Evolutionary conservation across 225 moss, liverwort and hornwort species (phyloP), one percentile per base, ranked within the genome.

Genomic region (Anthoceros angustus): DNA sequence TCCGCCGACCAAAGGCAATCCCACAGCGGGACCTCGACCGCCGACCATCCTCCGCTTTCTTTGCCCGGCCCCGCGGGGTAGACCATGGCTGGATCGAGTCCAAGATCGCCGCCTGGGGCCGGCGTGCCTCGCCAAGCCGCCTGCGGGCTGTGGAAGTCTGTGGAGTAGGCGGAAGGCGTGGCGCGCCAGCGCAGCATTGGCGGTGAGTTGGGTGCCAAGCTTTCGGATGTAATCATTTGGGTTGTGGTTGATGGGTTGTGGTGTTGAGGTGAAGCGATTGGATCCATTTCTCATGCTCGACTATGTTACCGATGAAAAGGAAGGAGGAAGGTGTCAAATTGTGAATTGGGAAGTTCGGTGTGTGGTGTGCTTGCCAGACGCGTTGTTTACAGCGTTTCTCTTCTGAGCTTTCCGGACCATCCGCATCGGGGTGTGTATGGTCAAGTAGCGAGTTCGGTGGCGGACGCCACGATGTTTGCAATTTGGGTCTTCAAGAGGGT

Each of bases 171-270:
- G 0, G 93, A 93, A 69, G 93, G 93, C 18, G 87, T 85, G 70
- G 93, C n/a, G 93, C 69, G 93, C 93, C 18, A 80, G 18, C 86
- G 93, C 1, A 93, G 93, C 72, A 93, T 93, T 69, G 93, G 93
- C 79, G 93, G 92, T 87, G 62, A 0, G 69, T 46, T 46, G 16
- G 43, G 55, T 15, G 55, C n/a, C 20, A n/a, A 63, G 23, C 41
- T 42, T 61, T 48, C 14, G 5, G 46, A 48, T 48, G n/a, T 25
- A 40, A 25, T 23, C 7, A 5, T 14, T 43, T 60, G 18, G 23
- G 16, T 68, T 39, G n/a, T 26, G 55, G 39, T 62, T 25, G 12
- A 18, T 40, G 21, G 23, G 46, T 48, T 55, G 8, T 15, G 55
- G 8, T 55, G 18, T 86, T 42, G 93, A 93, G 73, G 71, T 93